phyloP scores from a whole-genome alignment of 2,329 filamentous ascomycete genomes.

The Raffaelea ambrosiae region DNA sequence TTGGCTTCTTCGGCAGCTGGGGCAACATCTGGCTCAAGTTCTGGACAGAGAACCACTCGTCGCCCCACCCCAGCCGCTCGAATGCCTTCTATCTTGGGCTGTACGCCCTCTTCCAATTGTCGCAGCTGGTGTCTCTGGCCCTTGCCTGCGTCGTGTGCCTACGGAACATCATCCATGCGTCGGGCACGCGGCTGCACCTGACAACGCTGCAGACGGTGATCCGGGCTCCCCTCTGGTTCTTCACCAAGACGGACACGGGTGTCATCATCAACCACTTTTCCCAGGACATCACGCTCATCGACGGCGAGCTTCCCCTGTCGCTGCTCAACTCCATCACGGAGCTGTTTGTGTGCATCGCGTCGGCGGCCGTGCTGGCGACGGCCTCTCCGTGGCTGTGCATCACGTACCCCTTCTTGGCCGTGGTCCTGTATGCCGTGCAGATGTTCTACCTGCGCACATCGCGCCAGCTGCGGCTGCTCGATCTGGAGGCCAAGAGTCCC shows the following conservation, averaged over 20 bases:
- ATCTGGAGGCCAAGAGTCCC: constrained; percentile 53
- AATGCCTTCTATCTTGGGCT: constrained; percentile 21
- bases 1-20: constrained; percentile 17
- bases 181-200: constrained; percentile 18
- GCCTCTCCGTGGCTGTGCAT: constrained; percentile 23
- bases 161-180: constrained; percentile 12
- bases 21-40: constrained; percentile 21
- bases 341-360: constrained; percentile 15
- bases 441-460: constrained; percentile 53
- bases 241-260: constrained; percentile 26
- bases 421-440: constrained; percentile 40
- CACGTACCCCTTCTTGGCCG: constrained; percentile 39
- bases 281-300: constrained; percentile 32
- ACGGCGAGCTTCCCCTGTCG: constrained; percentile 26
- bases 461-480: constrained; percentile 49
- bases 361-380: constrained; percentile 20
- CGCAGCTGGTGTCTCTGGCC: constrained; percentile 13
- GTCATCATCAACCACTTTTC: constrained; percentile 30
- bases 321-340: constrained; percentile 16
- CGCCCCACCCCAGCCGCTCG: constrained; percentile 9
- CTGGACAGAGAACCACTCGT: constrained; percentile 17
- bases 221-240: constrained; percentile 22
- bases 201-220: constrained; percentile 23
- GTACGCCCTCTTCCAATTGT: constrained; percentile 18
- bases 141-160: constrained; percentile 14